These are phyloP conservation scores for Aspergillus sp. DNA, from an alignment of 2,329 filamentous ascomycete species.

Conservation along the genomic window DNA sequence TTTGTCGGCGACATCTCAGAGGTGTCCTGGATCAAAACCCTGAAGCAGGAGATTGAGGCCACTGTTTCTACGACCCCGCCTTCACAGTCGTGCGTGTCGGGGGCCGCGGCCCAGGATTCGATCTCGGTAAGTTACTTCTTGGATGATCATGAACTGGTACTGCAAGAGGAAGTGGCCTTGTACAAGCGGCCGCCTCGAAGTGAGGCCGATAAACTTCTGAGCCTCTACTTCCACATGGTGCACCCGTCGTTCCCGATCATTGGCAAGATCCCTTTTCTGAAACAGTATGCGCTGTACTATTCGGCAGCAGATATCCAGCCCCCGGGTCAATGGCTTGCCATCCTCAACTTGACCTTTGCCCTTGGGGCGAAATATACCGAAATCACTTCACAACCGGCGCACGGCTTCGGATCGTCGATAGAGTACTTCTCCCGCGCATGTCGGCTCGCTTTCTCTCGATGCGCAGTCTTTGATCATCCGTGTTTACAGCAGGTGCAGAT, in stretches of 20 bases:
- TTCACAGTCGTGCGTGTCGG: background rate
- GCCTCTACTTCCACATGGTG: slow-evolving; percentile 36
- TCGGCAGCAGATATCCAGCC: slow-evolving; percentile 23
- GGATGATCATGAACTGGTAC: background rate
- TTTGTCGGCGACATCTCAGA: background rate
- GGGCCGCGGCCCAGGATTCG: background rate
- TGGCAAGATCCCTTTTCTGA: slow-evolving; percentile 33
- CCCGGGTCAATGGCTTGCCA: slow-evolving; percentile 37
- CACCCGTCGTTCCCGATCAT: slow-evolving; percentile 42
- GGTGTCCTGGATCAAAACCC: background rate
- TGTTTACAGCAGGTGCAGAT: slow-evolving; percentile 43
- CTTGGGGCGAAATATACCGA: slow-evolving; percentile 33
- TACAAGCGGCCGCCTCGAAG: slow-evolving; percentile 2
- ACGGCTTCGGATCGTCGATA: slow-evolving; percentile 24
- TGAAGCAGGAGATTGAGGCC: background rate
- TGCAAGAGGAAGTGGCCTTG: background rate
- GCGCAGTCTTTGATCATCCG: slow-evolving; percentile 32
- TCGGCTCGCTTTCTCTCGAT: slow-evolving; percentile 31
- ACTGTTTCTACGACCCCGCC: background rate
- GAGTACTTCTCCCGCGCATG: slow-evolving; percentile 39
- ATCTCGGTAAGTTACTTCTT: background rate
- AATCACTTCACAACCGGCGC: slow-evolving; percentile 21
- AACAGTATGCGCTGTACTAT: slow-evolving; percentile 33
- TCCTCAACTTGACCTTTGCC: slow-evolving; percentile 43
- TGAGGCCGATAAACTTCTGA: slow-evolving; percentile 36